phyloP scores from a whole-genome alignment of 2,329 filamentous ascomycete species.

The Nigrospora sphaerica region DNA sequence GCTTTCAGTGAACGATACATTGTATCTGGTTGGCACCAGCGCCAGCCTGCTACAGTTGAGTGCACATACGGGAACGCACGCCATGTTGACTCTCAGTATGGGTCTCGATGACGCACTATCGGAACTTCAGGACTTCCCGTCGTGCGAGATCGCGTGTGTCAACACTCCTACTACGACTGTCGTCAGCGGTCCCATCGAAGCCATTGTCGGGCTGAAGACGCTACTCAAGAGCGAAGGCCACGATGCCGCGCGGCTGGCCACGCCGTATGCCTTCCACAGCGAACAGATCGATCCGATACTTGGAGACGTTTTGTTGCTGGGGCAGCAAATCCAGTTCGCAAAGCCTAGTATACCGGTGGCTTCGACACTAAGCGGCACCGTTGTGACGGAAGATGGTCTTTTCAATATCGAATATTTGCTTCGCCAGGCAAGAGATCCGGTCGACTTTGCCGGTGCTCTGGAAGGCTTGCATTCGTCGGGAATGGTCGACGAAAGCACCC shows the following conservation, averaged over 20 bases:
- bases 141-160: background rate
- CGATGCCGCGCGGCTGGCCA: background rate
- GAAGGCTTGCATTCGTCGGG: too few species aligned
- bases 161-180: background rate
- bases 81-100: background rate
- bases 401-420: background rate
- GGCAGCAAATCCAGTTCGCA: background rate
- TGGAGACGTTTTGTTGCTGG: background rate
- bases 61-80: background rate
- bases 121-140: too few species aligned
- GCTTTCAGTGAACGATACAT: background rate
- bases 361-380: background rate
- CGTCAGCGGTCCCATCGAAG: background rate
- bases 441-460: background rate
- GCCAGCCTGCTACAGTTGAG: background rate
- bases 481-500: too few species aligned
- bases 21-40: background rate
- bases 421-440: conserved; percentile 1
- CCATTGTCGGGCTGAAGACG: background rate
- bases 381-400: background rate
- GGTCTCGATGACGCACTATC: too few species aligned
- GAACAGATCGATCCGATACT: background rate
- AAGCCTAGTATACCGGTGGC: background rate
- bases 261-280: background rate
- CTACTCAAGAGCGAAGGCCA: background rate